Conservation (phyloP, 148 eudicot genomes). For the Spergularia bocconei region DNA sequence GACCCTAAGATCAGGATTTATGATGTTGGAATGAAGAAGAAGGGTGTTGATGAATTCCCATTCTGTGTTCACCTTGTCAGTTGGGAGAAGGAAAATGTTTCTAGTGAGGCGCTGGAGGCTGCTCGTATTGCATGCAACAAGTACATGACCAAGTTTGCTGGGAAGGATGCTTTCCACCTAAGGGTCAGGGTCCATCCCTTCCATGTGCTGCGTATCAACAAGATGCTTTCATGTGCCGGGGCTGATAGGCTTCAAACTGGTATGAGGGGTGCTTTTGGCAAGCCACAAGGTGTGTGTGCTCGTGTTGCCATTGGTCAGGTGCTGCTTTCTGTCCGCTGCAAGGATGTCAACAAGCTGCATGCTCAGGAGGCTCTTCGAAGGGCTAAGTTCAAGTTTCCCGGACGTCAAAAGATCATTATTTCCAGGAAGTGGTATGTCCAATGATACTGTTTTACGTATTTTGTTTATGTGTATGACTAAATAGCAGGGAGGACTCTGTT, state of each 20-base stretch:
- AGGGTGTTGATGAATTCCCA: slow-evolving; percentile 37
- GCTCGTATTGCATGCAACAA: slow-evolving; percentile 45
- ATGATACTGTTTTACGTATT: neutral
- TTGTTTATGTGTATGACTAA: too few species aligned
- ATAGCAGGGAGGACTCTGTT: too few species aligned
- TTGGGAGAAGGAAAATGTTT: slow-evolving; percentile 52
- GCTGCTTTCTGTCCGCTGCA: slow-evolving; percentile 40
- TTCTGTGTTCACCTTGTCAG: slow-evolving; percentile 47
- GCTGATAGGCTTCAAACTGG: slow-evolving; percentile 49
- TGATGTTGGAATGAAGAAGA: slow-evolving; percentile 43
- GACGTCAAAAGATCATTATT: slow-evolving; percentile 41
- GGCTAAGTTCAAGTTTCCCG: slow-evolving; percentile 51
- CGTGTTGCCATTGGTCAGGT: slow-evolving; percentile 45
- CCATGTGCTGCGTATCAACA: slow-evolving; percentile 44
- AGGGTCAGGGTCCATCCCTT: slow-evolving; percentile 43
- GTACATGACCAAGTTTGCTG: slow-evolving; percentile 40
- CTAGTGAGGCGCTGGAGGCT: slow-evolving; percentile 45
- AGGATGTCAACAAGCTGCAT: slow-evolving; percentile 34
- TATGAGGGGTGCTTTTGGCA: slow-evolving; percentile 46
- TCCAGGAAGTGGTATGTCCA: slow-evolving; percentile 42
- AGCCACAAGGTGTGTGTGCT: slow-evolving; percentile 38
- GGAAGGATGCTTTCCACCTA: slow-evolving; percentile 42
- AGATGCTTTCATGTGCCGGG: slow-evolving; percentile 48
- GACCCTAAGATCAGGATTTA: slow-evolving; percentile 46
- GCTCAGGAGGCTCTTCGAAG: slow-evolving; percentile 45